Base-by-base conservation (phyloP, 495 filamentous ascomycete genomes). In the Hypoxylon lenormandii region DNA sequence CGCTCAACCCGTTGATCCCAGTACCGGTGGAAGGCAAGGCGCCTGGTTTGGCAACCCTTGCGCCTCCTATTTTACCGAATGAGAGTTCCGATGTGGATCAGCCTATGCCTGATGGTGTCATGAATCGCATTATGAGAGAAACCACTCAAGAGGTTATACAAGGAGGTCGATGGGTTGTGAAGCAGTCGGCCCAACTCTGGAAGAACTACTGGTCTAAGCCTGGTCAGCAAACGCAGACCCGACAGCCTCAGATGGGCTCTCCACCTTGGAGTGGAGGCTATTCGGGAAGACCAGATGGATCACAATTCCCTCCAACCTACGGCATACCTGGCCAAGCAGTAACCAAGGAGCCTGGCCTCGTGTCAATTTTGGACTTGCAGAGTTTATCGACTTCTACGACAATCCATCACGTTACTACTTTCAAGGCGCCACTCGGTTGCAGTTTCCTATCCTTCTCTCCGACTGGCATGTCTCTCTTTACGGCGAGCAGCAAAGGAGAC, bases 391-490 rank as follows among this genome's bases (percentile, higher is more conserved):
- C 56, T 62, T 85, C 69, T 51, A 76, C 68, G 66, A 81, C 69
- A 69, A 80, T 78, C 33, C 83, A 88, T 50, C 91, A 93, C 2
- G 75, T 93, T 46, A 89, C 91, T 5, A 94, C 92, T 0, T 97
- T 98, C 69, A 86, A 87, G 18, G 83, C 91, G 4, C 90, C 90
- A 6, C 86, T 90, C 50, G 95, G 95, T 19, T 97, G 93, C 77
- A 97, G 95, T 76, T 94, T 91, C 73, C 77, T 98, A 18, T 96
- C 94, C 0, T 91, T 98, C 55, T 89, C 93, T 45, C 94, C 95
- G 0, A 90, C 86, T 46, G 94, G 94, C 1, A 78, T 97, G 2
- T 87, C 88, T 74, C 81, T 98, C 8, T 87, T 98, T 64, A 98
- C 92, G 0, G 94, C 91, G 15, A 97, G 91, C 76, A 90, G 86